Conservation (phyloP, 2,329 filamentous ascomycete species). For the Cordyceps fumosorosea region DNA sequence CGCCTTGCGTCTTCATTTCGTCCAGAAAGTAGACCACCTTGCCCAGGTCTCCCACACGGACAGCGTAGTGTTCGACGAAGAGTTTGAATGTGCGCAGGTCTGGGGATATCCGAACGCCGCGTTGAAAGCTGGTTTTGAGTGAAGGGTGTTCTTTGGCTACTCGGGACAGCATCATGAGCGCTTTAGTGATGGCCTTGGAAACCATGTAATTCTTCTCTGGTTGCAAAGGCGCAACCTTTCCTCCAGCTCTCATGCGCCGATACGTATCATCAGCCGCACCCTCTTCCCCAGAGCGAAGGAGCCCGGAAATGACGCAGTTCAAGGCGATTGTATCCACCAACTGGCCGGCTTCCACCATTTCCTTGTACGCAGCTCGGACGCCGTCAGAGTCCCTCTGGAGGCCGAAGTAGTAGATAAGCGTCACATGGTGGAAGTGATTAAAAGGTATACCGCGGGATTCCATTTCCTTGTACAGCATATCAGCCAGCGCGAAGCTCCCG, state of each 20-base stretch:
- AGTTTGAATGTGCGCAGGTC: constrained; percentile 74
- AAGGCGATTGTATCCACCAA: constrained; percentile 81
- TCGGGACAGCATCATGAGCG: constrained; percentile 51
- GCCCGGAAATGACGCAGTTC: constrained; percentile 76
- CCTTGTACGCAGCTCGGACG: constrained; percentile 69
- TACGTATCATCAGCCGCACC: constrained; percentile 75
- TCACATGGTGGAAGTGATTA: constrained; percentile 76
- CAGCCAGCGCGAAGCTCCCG: constrained; percentile 74
- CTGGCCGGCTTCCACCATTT: constrained; percentile 78
- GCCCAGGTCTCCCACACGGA: constrained; percentile 61
- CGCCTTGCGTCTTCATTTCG: constrained; percentile 68
- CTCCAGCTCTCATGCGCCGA: constrained; percentile 67
- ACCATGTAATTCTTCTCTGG: constrained; percentile 40
- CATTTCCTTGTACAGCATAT: constrained; percentile 83
- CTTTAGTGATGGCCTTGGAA: constrained; percentile 44
- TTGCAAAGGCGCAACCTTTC: constrained; percentile 33
- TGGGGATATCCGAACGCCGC: constrained; percentile 59
- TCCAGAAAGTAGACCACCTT: constrained; percentile 64
- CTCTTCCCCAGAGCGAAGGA: constrained; percentile 71
- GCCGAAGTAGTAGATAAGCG: constrained; percentile 78
- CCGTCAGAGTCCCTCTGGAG: constrained; percentile 65
- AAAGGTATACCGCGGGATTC: constrained; percentile 56
- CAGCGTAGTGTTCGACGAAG: constrained; percentile 68
- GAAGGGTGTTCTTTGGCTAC: constrained; percentile 49
- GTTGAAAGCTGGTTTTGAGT: constrained; percentile 50